A percentile compares a stretch with the other conserved stretches of the same genome.
Evolutionary conservation across 768 basidiomycete genomes (phyloP).

Genomic region (Tricholoma hemisulphureum): DNA sequence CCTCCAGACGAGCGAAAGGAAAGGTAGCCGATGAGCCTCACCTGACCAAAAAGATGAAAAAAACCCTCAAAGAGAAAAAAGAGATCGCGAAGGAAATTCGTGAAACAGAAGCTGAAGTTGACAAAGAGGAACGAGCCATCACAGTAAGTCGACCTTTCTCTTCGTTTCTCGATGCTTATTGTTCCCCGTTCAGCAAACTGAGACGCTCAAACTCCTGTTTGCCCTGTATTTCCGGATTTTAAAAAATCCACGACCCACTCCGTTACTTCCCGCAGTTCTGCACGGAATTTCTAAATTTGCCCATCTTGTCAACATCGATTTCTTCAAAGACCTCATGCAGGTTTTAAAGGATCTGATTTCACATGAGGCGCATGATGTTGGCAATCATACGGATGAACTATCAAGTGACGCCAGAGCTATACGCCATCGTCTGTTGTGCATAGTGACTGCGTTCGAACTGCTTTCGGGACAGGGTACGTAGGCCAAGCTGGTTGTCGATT

Average conservation of each 20-base stretch:
- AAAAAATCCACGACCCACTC: conserved; percentile 77
- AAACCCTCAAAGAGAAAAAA: conserved; percentile 81
- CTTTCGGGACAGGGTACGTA: conserved; percentile 88
- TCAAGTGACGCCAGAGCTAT: conserved; percentile 39
- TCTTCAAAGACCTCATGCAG: conserved; percentile 92
- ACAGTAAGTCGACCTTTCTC: conserved; percentile 50
- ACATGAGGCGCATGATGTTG: conserved; percentile 40
- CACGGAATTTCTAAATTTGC: conserved; percentile 92
- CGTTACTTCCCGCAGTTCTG: conserved; percentile 81
- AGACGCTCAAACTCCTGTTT: conserved; percentile 96
- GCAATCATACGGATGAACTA: conserved; percentile 24
- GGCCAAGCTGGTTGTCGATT: conserved; percentile 9
- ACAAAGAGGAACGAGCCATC: conserved; percentile 82
- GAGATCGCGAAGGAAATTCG: conserved; percentile 89
- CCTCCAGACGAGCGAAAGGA: conserved; percentile 48
- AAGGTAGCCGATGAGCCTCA: conserved; percentile 65
- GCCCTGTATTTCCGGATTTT: conserved; percentile 95
- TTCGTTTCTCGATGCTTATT: not conserved
- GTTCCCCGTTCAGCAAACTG: conserved; percentile 72
- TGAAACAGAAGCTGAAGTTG: conserved; percentile 92
- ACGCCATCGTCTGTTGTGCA: conserved; percentile 72
- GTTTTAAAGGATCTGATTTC: conserved; percentile 77
- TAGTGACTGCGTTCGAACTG: conserved; percentile 96
- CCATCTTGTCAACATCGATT: conserved; percentile 96
- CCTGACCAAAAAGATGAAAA: conserved; percentile 90